phyloP scores from a whole-genome alignment of 495 filamentous ascomycete species.

The Aspergillus incahuasiensis region DNA sequence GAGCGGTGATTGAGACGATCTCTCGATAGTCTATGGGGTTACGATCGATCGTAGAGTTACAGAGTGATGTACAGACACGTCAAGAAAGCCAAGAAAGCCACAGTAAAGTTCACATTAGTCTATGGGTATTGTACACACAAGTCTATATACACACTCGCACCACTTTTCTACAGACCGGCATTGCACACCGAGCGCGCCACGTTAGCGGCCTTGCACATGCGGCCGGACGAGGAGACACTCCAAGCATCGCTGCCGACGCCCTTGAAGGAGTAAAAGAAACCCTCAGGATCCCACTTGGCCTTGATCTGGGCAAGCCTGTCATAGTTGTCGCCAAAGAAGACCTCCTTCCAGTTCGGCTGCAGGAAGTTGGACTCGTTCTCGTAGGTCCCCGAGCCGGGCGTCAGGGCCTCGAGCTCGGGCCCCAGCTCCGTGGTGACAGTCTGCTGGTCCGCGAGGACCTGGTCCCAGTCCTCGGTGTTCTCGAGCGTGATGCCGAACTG shows the following conservation, averaged over 20 bases:
- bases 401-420: conserved; percentile 43
- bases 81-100: no score
- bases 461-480: conserved; percentile 40
- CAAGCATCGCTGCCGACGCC: conserved; percentile 56
- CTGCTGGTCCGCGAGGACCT: conserved; percentile 37
- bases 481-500: conserved; percentile 40
- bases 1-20: no score
- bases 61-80: no score
- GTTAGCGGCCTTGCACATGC: conserved; percentile 21
- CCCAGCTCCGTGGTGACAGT: conserved; percentile 36
- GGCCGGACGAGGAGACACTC: conserved; percentile 24
- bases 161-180: background rate
- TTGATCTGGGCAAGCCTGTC: conserved; percentile 34
- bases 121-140: no score
- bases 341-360: conserved; percentile 48
- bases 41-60: no score
- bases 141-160: no score
- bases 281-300: conserved; percentile 48
- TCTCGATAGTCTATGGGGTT: no score
- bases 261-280: conserved; percentile 56
- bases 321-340: conserved; percentile 52
- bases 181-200: background rate
- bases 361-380: conserved; percentile 46
- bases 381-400: conserved; percentile 33
- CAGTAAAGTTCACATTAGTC: no score